Evolutionary conservation across 192 early-diverging fungal species (phyloP).

Genomic region (Neocallimastix lanati): DNA sequence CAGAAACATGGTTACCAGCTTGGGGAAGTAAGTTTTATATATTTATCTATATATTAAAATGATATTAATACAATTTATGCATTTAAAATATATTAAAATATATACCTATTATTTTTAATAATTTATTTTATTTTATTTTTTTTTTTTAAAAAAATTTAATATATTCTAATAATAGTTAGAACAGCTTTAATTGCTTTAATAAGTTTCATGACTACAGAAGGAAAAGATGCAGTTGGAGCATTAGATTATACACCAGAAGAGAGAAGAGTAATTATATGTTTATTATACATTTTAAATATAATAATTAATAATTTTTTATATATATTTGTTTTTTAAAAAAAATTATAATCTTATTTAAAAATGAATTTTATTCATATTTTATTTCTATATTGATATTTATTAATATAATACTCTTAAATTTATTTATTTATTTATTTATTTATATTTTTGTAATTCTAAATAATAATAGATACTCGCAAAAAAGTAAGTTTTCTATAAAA

Average conservation of each 20-base stretch:
- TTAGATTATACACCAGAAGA: slow-evolving; percentile 51
- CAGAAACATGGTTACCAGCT: slow-evolving; percentile 88
- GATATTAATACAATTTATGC: too few relatives aligned
- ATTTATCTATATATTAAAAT: background rate
- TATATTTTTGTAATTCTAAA: too few relatives aligned
- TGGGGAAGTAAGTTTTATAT: slow-evolving; percentile 56
- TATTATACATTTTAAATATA: background rate
- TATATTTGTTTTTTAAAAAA: too few relatives aligned
- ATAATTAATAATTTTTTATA: too few relatives aligned
- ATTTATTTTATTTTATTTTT: background rate
- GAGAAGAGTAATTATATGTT: slow-evolving; percentile 16
- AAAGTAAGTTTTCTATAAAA: too few relatives aligned
- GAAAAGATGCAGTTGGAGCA: slow-evolving; percentile 63
- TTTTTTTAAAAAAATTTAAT: too few relatives aligned
- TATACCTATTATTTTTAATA: background rate
- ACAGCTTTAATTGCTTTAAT: slow-evolving; percentile 75
- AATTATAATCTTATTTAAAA: too few relatives aligned
- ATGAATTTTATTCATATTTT: too few relatives aligned
- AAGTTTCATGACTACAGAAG: slow-evolving; percentile 74
- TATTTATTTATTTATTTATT: too few relatives aligned
- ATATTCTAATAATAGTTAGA: slow-evolving; percentile 24
- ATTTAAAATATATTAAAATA: background rate
- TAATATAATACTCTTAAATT: too few relatives aligned
- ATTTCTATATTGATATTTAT: too few relatives aligned
- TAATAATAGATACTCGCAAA: too few relatives aligned